Conservation (phyloP, 345 rosid species). For the Hevea brasiliensis region DNA sequence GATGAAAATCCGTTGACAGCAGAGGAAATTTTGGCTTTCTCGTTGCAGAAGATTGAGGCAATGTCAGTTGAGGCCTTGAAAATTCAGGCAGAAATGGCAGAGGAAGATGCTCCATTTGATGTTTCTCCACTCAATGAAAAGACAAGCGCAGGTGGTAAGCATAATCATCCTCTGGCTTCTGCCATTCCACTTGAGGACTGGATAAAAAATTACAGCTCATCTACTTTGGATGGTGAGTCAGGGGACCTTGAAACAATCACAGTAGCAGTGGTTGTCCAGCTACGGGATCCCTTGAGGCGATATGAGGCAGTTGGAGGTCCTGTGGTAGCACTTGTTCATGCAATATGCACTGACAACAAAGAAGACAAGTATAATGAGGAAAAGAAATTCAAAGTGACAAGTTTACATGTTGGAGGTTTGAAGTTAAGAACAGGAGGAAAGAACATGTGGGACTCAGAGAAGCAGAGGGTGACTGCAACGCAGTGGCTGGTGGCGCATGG, state of each 20-base stretch:
- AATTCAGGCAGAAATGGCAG: slow-evolving; percentile 80
- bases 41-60: slow-evolving; percentile 77
- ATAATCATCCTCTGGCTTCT: slow-evolving; percentile 47
- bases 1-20: slow-evolving; percentile 56
- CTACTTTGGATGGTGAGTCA: slow-evolving; percentile 25
- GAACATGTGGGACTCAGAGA: slow-evolving; percentile 59
- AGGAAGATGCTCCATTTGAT: slow-evolving; percentile 76
- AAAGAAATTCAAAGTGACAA: slow-evolving; percentile 53
- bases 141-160: slow-evolving; percentile 27
- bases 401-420: slow-evolving; percentile 73
- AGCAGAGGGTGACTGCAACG: slow-evolving; percentile 74
- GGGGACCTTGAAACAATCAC: slow-evolving; percentile 38
- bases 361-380: slow-evolving; percentile 44
- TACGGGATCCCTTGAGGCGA: slow-evolving; percentile 81
- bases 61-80: slow-evolving; percentile 79
- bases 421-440: slow-evolving; percentile 43
- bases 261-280: slow-evolving; percentile 57
- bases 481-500: slow-evolving; percentile 86
- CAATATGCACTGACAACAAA: slow-evolving; percentile 27
- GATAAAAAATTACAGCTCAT: slow-evolving; percentile 33
- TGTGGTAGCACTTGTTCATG: slow-evolving; percentile 56
- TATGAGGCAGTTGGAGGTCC: slow-evolving; percentile 91
- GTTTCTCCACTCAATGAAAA: slow-evolving; percentile 53
- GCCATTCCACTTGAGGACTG: slow-evolving; percentile 73
- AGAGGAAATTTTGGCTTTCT: slow-evolving; percentile 72